These are phyloP conservation scores for Otatea glauca DNA, from an alignment of 176 grass and related monocot species.

Conservation along the genomic window DNA sequence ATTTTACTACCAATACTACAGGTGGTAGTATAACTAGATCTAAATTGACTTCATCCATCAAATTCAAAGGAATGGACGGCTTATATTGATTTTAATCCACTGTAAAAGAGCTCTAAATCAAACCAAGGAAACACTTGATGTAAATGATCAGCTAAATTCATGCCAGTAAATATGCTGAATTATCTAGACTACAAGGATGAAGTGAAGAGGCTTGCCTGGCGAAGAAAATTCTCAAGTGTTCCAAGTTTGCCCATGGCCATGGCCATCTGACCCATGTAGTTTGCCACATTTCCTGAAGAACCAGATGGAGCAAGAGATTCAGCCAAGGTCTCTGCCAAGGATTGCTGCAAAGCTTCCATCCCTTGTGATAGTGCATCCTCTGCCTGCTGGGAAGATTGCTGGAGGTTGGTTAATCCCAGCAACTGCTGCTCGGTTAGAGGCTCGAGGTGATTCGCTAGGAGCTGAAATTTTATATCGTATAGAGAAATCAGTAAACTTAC, in stretches of 20 bases:
- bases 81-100: too few species aligned
- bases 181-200: not conserved
- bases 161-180: not conserved
- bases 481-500: conserved; percentile 19
- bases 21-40: too few species aligned
- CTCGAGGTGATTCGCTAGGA: conserved; percentile 56
- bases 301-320: conserved; percentile 63
- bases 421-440: conserved; percentile 55
- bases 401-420: conserved; percentile 53
- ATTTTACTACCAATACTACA: too few species aligned
- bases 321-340: conserved; percentile 76
- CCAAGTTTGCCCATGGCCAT: conserved; percentile 91
- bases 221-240: conserved; percentile 73
- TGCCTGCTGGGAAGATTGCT: conserved; percentile 64
- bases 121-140: not conserved
- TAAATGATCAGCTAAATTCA: not conserved
- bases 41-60: too few species aligned
- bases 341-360: conserved; percentile 67
- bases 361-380: conserved; percentile 61
- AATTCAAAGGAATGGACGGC: too few species aligned
- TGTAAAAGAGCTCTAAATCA: too few species aligned
- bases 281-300: conserved; percentile 78
- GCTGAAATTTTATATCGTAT: conserved; percentile 36
- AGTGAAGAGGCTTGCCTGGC: conserved; percentile 48
- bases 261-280: conserved; percentile 94